Percentiles rank a stretch among this genome's conserved stretches.
Conservation (phyloP, 2,329 filamentous ascomycete species). For the Colletotrichum costaricense region DNA sequence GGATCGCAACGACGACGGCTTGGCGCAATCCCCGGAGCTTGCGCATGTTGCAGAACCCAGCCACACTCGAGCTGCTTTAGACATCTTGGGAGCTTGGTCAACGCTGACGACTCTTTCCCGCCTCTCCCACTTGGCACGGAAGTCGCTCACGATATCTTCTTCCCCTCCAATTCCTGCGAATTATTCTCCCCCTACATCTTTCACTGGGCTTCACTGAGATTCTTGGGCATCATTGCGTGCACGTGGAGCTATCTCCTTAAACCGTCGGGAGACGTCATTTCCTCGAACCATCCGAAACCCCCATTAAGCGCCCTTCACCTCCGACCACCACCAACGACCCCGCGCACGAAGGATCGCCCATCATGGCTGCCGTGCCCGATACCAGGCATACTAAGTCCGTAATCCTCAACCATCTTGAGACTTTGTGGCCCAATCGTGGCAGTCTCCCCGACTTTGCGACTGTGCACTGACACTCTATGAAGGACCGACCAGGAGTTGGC, state of each 20-base stretch:
- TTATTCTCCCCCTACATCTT: neutral
- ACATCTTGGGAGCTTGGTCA: constrained; percentile 31
- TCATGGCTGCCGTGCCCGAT: constrained; percentile 34
- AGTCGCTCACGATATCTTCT: constrained; percentile 19
- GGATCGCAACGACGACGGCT: constrained; percentile 24
- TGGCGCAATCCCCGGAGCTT: constrained; percentile 35
- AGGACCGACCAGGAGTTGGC: constrained; percentile 77
- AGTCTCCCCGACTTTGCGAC: neutral
- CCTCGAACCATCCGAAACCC: constrained; percentile 21
- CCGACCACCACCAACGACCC: constrained; percentile 16
- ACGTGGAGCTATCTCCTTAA: constrained; percentile 30
- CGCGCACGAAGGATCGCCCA: constrained; percentile 21
- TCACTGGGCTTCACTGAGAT: neutral
- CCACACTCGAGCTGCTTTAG: constrained; percentile 33
- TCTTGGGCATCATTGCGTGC: constrained; percentile 10
- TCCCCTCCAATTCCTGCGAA: neutral
- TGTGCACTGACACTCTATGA: constrained; percentile 26
- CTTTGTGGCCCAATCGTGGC: neutral
- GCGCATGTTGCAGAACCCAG: constrained; percentile 36
- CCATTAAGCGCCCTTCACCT: constrained; percentile 2
- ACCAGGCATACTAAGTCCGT: constrained; percentile 37
- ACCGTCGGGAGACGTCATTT: constrained; percentile 28
- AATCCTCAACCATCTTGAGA: neutral
- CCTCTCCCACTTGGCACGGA: constrained; percentile 30
- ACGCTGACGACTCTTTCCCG: constrained; percentile 34